These are phyloP conservation scores for Sarocladiaceae sp. DNA, from an alignment of 2,329 filamentous ascomycete genomes.

Conservation along the genomic window DNA sequence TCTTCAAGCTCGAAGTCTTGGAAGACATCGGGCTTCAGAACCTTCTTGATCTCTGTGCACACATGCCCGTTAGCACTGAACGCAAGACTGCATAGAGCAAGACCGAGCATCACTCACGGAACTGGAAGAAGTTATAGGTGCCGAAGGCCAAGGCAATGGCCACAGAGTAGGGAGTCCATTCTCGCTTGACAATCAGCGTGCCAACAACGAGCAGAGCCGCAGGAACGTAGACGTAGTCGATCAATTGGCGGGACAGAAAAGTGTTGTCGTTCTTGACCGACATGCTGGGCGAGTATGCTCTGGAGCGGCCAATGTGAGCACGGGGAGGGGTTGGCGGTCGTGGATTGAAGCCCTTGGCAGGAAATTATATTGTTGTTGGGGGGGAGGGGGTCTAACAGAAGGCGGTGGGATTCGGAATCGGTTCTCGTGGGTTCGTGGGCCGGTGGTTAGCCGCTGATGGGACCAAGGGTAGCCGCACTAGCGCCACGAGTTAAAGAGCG, in stretches of 20 bases:
- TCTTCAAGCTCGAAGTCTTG: conserved; percentile 91
- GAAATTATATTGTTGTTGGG: conserved; percentile 7
- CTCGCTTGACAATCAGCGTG: conserved; percentile 71
- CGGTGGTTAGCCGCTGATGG: not conserved
- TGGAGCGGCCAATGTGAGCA: not conserved
- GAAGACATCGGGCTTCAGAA: conserved; percentile 82
- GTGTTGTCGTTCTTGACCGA: conserved; percentile 16
- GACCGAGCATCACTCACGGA: conserved; percentile 50
- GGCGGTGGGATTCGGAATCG: conserved; percentile 7
- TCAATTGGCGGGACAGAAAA: conserved; percentile 54
- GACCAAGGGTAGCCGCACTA: not conserved
- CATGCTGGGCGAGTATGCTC: conserved; percentile 7
- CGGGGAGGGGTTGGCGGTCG: not conserved
- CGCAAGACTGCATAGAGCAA: conserved; percentile 1
- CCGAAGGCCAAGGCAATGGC: conserved; percentile 62
- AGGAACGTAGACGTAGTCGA: conserved; percentile 81
- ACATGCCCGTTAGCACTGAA: conserved; percentile 11
- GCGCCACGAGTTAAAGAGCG: not conserved
- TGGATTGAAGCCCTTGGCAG: conserved; percentile 5
- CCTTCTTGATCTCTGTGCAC: conserved; percentile 65
- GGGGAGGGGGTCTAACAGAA: not conserved
- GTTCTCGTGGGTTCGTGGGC: conserved; percentile 5
- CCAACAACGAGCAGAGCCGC: conserved; percentile 74
- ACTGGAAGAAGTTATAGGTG: conserved; percentile 66
- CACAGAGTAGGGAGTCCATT: conserved; percentile 70